A percentile compares a stretch with the other conserved stretches of the same genome.
These are phyloP conservation scores for Calonectria pauciramosa DNA, from an alignment of 2,329 filamentous ascomycete genomes.

Conservation along the genomic window DNA sequence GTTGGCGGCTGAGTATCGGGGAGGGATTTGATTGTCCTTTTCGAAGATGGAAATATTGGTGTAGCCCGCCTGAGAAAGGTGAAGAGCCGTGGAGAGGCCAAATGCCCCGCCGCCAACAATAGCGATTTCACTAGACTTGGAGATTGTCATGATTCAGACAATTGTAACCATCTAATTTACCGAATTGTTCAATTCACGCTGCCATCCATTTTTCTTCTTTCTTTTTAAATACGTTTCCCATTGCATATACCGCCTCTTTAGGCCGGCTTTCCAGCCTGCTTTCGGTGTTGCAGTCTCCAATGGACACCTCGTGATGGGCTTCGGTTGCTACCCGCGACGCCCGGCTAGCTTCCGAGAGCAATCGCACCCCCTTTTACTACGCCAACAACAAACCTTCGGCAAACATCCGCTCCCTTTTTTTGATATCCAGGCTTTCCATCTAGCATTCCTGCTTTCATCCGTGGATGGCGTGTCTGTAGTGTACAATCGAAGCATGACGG, in stretches of 20 bases:
- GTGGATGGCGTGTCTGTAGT: neutral
- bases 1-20: constrained; percentile 24
- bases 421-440: neutral
- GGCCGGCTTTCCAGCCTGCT: neutral
- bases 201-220: neutral
- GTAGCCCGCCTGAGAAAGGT: constrained; percentile 18
- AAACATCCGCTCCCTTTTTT: neutral
- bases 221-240: neutral
- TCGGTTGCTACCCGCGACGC: neutral
- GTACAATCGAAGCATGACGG: neutral
- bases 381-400: neutral
- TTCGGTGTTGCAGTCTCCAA: neutral
- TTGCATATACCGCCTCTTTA: neutral
- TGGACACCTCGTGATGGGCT: neutral
- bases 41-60: constrained; percentile 28
- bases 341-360: neutral
- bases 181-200: neutral
- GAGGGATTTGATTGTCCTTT: constrained; percentile 21
- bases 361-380: neutral
- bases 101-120: constrained; percentile 27
- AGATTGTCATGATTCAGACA: neutral
- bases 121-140: constrained; percentile 10
- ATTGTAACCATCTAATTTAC: neutral
- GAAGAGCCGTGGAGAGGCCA: constrained; percentile 26
- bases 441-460: neutral